Evolutionary conservation across 31 red algal genomes (phyloP).

Genomic region (Endocladia muricata): DNA sequence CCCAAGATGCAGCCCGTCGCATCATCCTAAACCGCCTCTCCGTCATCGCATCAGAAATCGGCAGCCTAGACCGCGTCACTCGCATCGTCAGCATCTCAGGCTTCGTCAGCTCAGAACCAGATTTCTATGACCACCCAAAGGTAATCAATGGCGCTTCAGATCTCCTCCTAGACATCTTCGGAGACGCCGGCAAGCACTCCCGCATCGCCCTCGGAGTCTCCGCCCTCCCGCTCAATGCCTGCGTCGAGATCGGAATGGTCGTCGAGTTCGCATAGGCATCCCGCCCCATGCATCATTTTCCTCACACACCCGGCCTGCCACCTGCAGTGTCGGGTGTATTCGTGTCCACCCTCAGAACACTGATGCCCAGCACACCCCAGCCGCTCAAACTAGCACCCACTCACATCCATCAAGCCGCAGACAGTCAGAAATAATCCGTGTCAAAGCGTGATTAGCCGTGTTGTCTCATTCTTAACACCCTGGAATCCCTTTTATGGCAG

Average conservation of each 20-base stretch:
- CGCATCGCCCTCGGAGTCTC: neutral
- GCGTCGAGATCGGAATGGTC: neutral
- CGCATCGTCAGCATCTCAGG: neutral
- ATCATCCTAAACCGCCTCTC: neutral
- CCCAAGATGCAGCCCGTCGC: neutral
- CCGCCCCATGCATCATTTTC: too few relatives aligned
- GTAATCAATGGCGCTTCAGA: conserved; percentile 14
- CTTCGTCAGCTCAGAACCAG: neutral
- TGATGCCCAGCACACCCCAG: too few relatives aligned
- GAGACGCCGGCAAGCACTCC: neutral
- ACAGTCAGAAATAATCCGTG: too few relatives aligned
- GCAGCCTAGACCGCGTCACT: neutral
- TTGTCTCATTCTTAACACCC: too few relatives aligned
- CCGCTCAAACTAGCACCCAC: too few relatives aligned
- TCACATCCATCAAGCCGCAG: too few relatives aligned
- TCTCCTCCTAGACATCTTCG: neutral
- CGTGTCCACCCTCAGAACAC: too few relatives aligned
- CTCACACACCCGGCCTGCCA: too few relatives aligned
- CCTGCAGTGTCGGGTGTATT: too few relatives aligned
- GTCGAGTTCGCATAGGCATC: conserved; percentile 7
- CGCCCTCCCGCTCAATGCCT: neutral
- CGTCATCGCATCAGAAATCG: neutral
- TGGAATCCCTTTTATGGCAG: too few relatives aligned
- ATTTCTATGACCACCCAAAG: neutral
- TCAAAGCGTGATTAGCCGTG: too few relatives aligned